Evolutionary conservation across 371 early-diverging fungal genomes (phyloP), one percentile per base, ranked within the genome.

Genomic region (Chytridium lagenaria): DNA sequence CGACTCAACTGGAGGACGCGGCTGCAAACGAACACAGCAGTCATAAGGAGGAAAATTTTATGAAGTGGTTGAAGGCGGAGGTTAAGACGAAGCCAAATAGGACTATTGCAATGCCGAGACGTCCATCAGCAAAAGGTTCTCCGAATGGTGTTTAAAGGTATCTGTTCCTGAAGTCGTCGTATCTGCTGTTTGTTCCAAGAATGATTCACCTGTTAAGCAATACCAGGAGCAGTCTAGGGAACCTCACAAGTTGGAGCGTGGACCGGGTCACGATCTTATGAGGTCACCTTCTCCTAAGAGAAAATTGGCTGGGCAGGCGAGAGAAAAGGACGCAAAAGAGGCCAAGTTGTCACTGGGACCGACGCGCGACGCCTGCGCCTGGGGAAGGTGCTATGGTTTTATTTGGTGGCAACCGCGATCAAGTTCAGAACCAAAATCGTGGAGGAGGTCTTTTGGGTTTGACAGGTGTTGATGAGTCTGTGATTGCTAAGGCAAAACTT

Each of bases 321-420:
- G 19, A 12, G 19, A 7, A 7, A 44, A 7, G 44, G 10, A 10
- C 30, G 7, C 57, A n/a, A n/a, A n/a, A n/a, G n/a, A n/a, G n/a
- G n/a, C n/a, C n/a, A n/a, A n/a, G n/a, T n/a, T n/a, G n/a, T n/a
- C n/a, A n/a, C n/a, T n/a, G n/a, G 7, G 57, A 55, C 15, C 57
- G 57, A 23, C 7, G 57, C 26, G 57, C 16, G 26, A 61, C 61
- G 7, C 61, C 61, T 7, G 61, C 61, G 12, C 61, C 61, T 2
- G 66, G 66, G 28, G 66, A 66, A 26, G 66, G 66, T 26, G 49
- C 66, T 2, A 66, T 66, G 66, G 44, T 66, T 7, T 26, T 66
- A 19, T 66, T 66, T 44, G 66, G 66, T 26, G 66, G 66, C 10
- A 44, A 37, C 16, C 12, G 30, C n/a, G 66, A 66, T 28, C n/a